phyloP scores from a whole-genome alignment of 768 basidiomycete species.

The Boletus patriciae region DNA sequence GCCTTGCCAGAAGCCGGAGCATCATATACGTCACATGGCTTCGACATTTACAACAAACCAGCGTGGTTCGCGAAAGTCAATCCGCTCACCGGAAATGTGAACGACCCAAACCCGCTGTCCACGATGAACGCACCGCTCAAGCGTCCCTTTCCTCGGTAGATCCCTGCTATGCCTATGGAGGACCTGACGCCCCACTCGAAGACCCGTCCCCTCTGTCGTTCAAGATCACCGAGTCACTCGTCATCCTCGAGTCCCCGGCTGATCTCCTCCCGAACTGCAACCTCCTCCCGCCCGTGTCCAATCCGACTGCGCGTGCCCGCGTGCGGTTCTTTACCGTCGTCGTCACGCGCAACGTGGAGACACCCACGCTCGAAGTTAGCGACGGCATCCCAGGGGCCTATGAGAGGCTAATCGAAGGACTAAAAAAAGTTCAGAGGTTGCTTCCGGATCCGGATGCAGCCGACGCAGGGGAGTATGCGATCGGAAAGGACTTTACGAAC shows the following conservation, averaged over 20 bases:
- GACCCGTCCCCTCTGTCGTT: constrained; percentile 55
- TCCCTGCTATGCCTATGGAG: constrained; percentile 63
- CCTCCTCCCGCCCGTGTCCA: constrained; percentile 46
- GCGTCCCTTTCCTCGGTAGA: constrained; percentile 29
- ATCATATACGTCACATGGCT: constrained; percentile 48
- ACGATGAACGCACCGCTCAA: not conserved
- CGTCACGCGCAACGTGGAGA: constrained; percentile 43
- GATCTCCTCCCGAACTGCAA: constrained; percentile 49
- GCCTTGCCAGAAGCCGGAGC: constrained; percentile 56
- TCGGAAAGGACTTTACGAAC: constrained; percentile 49
- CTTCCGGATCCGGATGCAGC: constrained; percentile 41
- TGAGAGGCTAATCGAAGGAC: not conserved
- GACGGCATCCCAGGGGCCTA: constrained; percentile 5
- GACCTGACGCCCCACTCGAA: constrained; percentile 51
- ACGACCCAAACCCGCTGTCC: not conserved
- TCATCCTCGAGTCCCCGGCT: constrained; percentile 65
- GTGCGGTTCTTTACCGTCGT: constrained; percentile 62
- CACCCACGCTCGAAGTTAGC: constrained; percentile 36
- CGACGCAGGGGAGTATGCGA: constrained; percentile 35
- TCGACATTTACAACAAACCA: constrained; percentile 63
- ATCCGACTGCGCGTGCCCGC: constrained; percentile 54
- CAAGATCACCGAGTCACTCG: constrained; percentile 63
- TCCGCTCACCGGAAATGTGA: constrained; percentile 57
- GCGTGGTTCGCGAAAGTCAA: constrained; percentile 67
- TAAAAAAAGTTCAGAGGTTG: constrained; percentile 7